Evolutionary conservation across 2,329 filamentous ascomycete genomes (phyloP), one percentile per base, ranked within the genome.

Genomic region (Coniella lustricola): DNA sequence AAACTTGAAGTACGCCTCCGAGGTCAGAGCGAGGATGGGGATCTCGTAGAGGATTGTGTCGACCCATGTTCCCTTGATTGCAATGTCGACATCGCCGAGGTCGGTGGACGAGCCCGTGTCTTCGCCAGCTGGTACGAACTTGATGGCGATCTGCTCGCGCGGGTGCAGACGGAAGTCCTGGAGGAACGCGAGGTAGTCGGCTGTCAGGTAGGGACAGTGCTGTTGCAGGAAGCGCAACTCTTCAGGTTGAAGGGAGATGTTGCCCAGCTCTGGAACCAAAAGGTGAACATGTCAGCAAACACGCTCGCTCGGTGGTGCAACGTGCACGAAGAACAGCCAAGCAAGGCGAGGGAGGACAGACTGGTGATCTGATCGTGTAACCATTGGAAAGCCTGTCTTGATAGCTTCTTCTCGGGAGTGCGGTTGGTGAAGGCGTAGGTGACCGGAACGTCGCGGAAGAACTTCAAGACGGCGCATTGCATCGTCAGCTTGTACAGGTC

Each of bases 31-130:
- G 17, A 98, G 76, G 18, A 98, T 76, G 0, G 93, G 93, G 50
- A 98, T 96, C 69, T 98, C 93, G 69, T 98, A 98, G 20, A 98
- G 79, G 50, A 98, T 98, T 0, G 93, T 97, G 57, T 96, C 90
- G 8, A 89, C 79, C 93, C 93, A 98, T 47, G 82, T 73, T 9
- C 93, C 93, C 57, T 82, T 82, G 54, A 94, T 84, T 35, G 81
- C 72, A 55, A 97, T 82, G 57, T 84, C 73, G 43, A 96, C 70
- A 51, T 90, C 84, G 37, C 93, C 93, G 37, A 84, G 59, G 50
- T 84, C 81, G 2, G 79, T 72, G 42, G 85, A 81, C 35, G 74
- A 73, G 18, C 79, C 81, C 0, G 79, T 82, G 57, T 87, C 73
- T 32, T 70, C 63, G 3, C 66, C 72, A 45, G 74, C 57, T 29